phyloP scores from a whole-genome alignment of 1,284 basidiomycete species.

The Vanrija pseudolonga region DNA sequence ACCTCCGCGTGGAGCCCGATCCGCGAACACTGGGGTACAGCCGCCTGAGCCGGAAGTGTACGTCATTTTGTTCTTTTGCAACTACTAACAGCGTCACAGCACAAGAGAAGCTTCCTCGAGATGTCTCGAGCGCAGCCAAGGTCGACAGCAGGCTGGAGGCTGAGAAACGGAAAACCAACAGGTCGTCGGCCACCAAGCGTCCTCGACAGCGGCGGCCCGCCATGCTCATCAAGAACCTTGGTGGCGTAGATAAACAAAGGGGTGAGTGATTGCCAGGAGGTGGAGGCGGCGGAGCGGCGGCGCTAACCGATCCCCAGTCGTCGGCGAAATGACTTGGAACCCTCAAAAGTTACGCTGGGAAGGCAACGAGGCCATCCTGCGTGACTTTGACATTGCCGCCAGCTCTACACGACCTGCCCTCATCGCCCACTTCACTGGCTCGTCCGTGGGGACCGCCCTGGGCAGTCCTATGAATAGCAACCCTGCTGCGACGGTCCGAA shows the following conservation, averaged over 20 bases:
- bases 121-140: slow-evolving; percentile 1
- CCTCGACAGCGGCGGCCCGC: slow-evolving; percentile 66
- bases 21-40: slow-evolving; percentile 34
- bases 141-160: slow-evolving; percentile 35
- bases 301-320: slow-evolving; percentile 54
- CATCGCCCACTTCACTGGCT: slow-evolving; percentile 81
- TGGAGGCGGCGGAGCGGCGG: too few relatives aligned
- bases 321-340: slow-evolving; percentile 97
- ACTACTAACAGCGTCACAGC: background rate
- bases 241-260: slow-evolving; percentile 66
- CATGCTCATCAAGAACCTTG: slow-evolving; percentile 74
- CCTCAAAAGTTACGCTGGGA: slow-evolving; percentile 85
- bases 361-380: slow-evolving; percentile 84
- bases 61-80: slow-evolving; percentile 60
- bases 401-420: slow-evolving; percentile 88
- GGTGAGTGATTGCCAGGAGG: slow-evolving; percentile 54
- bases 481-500: slow-evolving; percentile 50
- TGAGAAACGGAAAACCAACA: slow-evolving; percentile 25
- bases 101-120: background rate
- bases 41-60: slow-evolving; percentile 6
- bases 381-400: slow-evolving; percentile 81
- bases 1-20: slow-evolving; percentile 73
- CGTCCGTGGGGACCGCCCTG: slow-evolving; percentile 60
- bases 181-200: slow-evolving; percentile 22
- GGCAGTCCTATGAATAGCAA: slow-evolving; percentile 40